Base-by-base conservation (phyloP, 768 basidiomycete species). In the Mycena venus region DNA sequence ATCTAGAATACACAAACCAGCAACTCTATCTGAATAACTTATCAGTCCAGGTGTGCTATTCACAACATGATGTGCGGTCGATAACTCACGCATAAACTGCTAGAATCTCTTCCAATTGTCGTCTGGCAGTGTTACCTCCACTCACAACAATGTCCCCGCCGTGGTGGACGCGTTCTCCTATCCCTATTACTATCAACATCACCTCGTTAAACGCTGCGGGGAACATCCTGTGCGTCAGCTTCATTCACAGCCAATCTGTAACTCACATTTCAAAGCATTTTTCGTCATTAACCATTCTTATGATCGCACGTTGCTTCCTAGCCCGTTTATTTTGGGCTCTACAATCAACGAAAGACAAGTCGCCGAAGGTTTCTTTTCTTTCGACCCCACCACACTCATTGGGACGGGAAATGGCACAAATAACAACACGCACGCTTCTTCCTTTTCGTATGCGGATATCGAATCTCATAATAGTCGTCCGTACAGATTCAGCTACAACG, bases 351-450 rank as follows among this genome's bases (percentile, higher is more conserved):
- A 92, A 72, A 88, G 85, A 31, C 94, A 95, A 79, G 81, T 88
- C 40, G 87, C 93, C 12, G 91, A 82, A 60, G 92, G 90, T 23
- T 90, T 88, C 81, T 90, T 91, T 81, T 81, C 83, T 15, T 77
- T 84, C 1, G 80, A 84, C 0, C 79, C 86, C 36, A 81, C 83
- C 1, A 90, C 90, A 15, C 91, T 90, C 79, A n/a, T n/a, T n/a
- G n/a, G n/a, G n/a, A 81, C 82, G 9, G 93, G 91, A 0, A 93
- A 93, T 67, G 93, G 94, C 32, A 93, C 92, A 8, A 94, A 85
- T 82, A 90, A 88, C 82, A 95, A 95, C 80, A 88, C 75, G 72
- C 29, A 23, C 4, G 67, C n/a, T 70, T 4, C 44, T 19, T 17
- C 14, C 9, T 23, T 49, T 5, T 11, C 15, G n/a, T 21, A 10